Conservation (phyloP, 108 stramenopile genomes). For the Nannochloropsis gaditana region DNA sequence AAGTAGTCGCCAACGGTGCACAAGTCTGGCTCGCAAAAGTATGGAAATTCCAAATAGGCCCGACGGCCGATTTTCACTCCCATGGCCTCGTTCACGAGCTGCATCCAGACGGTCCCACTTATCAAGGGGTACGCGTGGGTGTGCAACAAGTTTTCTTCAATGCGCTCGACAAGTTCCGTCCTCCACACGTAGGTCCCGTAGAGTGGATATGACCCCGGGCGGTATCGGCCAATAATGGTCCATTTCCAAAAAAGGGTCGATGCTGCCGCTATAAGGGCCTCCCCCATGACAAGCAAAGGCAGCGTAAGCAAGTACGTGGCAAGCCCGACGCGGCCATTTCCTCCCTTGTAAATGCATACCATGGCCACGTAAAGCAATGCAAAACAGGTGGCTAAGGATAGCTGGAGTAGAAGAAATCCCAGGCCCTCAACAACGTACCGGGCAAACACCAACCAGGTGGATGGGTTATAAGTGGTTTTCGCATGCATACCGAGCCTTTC, state of each 20-base stretch:
- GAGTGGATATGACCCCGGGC: not conserved
- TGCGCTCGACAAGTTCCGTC: not conserved
- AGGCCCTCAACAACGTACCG: not conserved
- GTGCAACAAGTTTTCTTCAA: slow-evolving; percentile 12
- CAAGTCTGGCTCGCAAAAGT: not conserved
- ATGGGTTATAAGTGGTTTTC: not conserved
- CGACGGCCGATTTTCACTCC: not conserved
- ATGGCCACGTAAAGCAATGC: slow-evolving; percentile 6
- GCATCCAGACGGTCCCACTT: slow-evolving; percentile 5
- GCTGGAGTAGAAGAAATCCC: not conserved
- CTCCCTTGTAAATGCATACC: not conserved
- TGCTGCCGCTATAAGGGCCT: not conserved
- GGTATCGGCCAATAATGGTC: not conserved
- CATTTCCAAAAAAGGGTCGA: not conserved
- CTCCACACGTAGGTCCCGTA: not conserved
- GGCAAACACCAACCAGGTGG: not conserved
- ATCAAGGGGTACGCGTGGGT: not conserved
- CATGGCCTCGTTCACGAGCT: not conserved
- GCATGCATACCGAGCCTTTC: not conserved
- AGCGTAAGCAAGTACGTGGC: slow-evolving; percentile 12
- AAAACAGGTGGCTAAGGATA: not conserved
- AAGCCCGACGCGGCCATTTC: not conserved
- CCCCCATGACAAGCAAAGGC: slow-evolving; percentile 10
- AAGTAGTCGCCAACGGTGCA: not conserved
- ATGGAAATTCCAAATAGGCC: not conserved